These are phyloP conservation scores for Fusarium nematophilum DNA, from an alignment of 2,329 filamentous ascomycete genomes.

Conservation along the genomic window DNA sequence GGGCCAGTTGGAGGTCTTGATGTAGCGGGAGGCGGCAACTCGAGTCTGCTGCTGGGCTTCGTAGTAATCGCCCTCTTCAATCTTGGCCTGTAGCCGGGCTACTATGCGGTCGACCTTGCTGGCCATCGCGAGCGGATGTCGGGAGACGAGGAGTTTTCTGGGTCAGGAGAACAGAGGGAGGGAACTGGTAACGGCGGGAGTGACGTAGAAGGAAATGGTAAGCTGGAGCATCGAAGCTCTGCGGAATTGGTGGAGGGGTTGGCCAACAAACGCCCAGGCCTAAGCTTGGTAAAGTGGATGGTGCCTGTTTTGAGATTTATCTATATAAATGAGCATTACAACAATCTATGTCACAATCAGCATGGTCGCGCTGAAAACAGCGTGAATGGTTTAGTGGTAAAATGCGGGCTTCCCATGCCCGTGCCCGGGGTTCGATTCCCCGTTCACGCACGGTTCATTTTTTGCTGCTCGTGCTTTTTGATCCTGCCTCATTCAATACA, in stretches of 20 bases:
- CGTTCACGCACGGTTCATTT: constrained; percentile 41
- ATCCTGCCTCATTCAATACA: neutral
- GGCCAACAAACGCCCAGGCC: constrained; percentile 1
- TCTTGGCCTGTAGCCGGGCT: constrained; percentile 81
- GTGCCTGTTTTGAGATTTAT: neutral
- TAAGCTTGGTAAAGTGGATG: no score
- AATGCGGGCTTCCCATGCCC: constrained; percentile 54
- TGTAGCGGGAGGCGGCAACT: constrained; percentile 92
- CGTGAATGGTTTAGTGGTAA: constrained; percentile 53
- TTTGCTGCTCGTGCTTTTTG: neutral
- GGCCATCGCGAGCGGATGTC: constrained; percentile 46
- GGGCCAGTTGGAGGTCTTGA: constrained; percentile 86
- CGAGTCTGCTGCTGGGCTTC: constrained; percentile 99
- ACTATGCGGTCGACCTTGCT: constrained; percentile 63
- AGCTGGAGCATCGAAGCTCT: constrained; percentile 18
- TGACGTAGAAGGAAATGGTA: constrained; percentile 34
- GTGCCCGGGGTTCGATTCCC: constrained; percentile 53
- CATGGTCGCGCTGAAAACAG: constrained; percentile 27
- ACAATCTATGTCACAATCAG: neutral
- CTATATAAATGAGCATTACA: no score
- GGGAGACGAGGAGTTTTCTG: neutral
- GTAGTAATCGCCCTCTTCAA: constrained; percentile 92
- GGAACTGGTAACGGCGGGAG: neutral
- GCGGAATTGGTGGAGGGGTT: constrained; percentile 34
- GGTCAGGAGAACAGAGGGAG: neutral